Evolutionary conservation across 78 protist species (phyloP), one percentile per base, ranked within the genome.

Genomic region (Monosiga brevicollis): DNA sequence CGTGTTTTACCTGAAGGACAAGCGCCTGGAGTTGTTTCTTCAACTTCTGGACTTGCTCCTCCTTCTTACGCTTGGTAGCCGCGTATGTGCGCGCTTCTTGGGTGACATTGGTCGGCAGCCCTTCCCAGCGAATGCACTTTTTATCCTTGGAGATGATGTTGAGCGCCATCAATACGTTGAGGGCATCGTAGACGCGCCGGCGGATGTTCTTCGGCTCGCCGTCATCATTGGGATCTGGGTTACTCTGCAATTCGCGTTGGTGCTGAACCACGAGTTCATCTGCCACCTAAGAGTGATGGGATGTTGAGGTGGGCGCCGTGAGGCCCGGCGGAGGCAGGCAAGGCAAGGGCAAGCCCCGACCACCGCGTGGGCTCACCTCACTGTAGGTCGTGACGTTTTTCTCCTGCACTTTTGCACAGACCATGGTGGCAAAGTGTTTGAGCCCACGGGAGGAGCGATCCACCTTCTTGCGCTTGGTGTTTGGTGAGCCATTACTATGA

Each of bases 161-260:
- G 92, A 94, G 75, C 54, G 97, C 97, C 87, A 88, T 90, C 70
- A 95, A 85, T 40, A 95, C 97, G 80, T 95, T 95, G 34, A 95
- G 81, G 20, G 93, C 97, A 40, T 95, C 97, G 43, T 95, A 95
- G 20, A 94, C 91, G n/a, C 97, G 83, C 37, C 97, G 82, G 24
- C 96, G 88, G 20, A 95, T 94, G 80, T 94, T 95, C 81, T 95
- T 90, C 62, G 81, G 83, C 39, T 85, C 87, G 79, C 20, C 11
- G 37, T n/a, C 82, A 82, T 86, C 74, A 70, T 84, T 76, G 35
- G 72, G 34, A 23, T 82, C 85, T 26, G 62, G 40, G n/a, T 24
- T 22, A 29, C 11, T 62, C 71, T 24, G 43, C n/a, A 2, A 49
- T 2, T n/a, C n/a, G n/a, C n/a, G n/a, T n/a, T 26, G 84, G 76